A percentile compares a stretch with the other conserved stretches of the same genome.
Conservation (phyloP, 2,329 filamentous ascomycete genomes). For the Penicillium sp. region DNA sequence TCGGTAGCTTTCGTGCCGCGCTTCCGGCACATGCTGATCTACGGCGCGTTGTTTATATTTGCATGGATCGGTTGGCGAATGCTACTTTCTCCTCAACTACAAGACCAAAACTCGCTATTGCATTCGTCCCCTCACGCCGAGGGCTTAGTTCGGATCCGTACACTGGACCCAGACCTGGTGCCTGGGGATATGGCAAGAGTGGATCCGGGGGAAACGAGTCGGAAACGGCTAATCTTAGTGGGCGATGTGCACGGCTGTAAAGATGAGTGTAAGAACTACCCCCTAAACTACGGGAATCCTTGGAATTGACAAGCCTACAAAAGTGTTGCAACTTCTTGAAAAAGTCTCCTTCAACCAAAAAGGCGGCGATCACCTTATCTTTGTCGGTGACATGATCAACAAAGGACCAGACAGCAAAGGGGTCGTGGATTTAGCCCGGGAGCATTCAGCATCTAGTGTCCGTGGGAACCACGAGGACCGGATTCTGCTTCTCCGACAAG, state of each 20-base stretch:
- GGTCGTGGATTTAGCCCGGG: constrained; percentile 73
- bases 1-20: constrained; percentile 36
- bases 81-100: constrained; percentile 32
- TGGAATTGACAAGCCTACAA: neutral
- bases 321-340: constrained; percentile 60
- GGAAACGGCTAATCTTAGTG: constrained; percentile 71
- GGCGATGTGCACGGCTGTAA: constrained; percentile 93
- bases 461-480: constrained; percentile 92
- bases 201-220: constrained; percentile 18
- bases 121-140: constrained; percentile 47
- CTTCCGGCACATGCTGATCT: constrained; percentile 41
- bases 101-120: constrained; percentile 34
- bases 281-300: neutral
- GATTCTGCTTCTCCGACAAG: constrained; percentile 66
- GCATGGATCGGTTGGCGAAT: constrained; percentile 37
- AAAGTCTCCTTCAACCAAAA: constrained; percentile 62
- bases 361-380: constrained; percentile 69
- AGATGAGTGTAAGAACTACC: constrained; percentile 54
- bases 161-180: constrained; percentile 49
- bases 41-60: constrained; percentile 33
- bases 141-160: constrained; percentile 52
- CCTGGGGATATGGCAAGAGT: constrained; percentile 34
- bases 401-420: constrained; percentile 83
- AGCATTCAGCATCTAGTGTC: constrained; percentile 73
- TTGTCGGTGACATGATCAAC: constrained; percentile 76